phyloP scores from a whole-genome alignment of 306 rosid genomes.

The Carpinus fangiana region DNA sequence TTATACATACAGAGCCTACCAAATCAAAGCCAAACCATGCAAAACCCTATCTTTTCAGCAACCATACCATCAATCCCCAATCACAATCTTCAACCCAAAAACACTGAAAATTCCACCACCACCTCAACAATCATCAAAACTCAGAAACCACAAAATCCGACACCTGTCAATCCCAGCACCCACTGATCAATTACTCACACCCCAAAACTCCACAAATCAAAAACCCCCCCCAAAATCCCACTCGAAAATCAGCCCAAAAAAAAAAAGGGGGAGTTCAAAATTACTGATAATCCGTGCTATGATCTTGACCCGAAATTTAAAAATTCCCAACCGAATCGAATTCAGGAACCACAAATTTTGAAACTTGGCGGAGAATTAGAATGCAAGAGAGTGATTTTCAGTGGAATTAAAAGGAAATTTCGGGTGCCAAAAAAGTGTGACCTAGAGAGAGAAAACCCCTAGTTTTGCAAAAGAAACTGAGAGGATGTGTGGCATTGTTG shows the following conservation, averaged over 20 bases:
- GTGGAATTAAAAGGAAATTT: slow-evolving; percentile 2
- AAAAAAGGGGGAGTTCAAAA: background rate
- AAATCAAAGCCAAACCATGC: slow-evolving; percentile 26
- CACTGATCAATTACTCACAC: slow-evolving; percentile 35
- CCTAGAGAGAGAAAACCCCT: slow-evolving; percentile 13
- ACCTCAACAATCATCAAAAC: slow-evolving; percentile 15
- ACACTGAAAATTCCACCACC: slow-evolving; percentile 29
- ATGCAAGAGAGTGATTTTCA: background rate
- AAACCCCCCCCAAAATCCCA: slow-evolving; percentile 18
- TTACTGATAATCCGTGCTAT: slow-evolving; percentile 10
- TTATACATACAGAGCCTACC: slow-evolving; percentile 52
- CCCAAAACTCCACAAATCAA: slow-evolving; percentile 44
- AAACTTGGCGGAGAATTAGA: slow-evolving; percentile 7
- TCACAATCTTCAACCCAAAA: slow-evolving; percentile 18
- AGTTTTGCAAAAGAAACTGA: background rate
- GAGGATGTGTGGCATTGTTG: slow-evolving; percentile 29
- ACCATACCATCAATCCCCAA: slow-evolving; percentile 18
- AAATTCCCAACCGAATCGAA: slow-evolving; percentile 11
- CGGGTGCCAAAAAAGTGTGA: background rate
- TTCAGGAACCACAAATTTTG: background rate
- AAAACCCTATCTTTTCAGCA: slow-evolving; percentile 7
- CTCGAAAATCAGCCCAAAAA: background rate
- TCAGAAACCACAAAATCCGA: slow-evolving; percentile 33
- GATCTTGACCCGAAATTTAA: slow-evolving; percentile 24
- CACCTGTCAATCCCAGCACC: slow-evolving; percentile 27